phyloP scores from a whole-genome alignment of 1,284 basidiomycete genomes.

The Fistulinella cinereoalba region DNA sequence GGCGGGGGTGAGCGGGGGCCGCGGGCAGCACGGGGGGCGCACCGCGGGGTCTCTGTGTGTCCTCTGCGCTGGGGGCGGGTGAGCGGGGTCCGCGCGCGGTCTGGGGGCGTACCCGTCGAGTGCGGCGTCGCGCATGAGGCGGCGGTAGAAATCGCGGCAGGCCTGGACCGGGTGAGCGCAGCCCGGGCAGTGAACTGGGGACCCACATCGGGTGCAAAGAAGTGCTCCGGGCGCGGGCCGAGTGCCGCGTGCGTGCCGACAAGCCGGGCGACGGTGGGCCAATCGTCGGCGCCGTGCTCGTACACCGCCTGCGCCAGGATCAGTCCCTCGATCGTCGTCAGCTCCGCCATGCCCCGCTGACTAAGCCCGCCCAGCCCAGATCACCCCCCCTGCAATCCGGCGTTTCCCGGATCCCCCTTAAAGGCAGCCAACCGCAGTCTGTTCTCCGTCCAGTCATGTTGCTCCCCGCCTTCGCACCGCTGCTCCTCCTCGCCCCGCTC shows the following conservation, averaged over 20 bases:
- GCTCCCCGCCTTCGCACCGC: conserved; percentile 52
- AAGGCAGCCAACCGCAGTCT: conserved; percentile 14
- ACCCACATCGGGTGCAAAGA: conserved; percentile 66
- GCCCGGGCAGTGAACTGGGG: conserved; percentile 6
- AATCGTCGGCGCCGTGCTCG: conserved; percentile 75
- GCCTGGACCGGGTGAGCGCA: conserved; percentile 46
- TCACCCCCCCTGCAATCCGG: no score
- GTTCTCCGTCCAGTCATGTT: conserved; percentile 57
- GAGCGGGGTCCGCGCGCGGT: conserved; percentile 6
- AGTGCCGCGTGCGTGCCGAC: conserved; percentile 68
- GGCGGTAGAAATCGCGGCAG: conserved; percentile 63
- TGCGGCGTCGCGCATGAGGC: conserved; percentile 65
- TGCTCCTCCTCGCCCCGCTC: conserved; percentile 71
- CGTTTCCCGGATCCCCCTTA: conserved; percentile 21
- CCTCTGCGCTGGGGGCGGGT: conserved; percentile 38
- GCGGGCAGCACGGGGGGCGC: conserved; percentile 10
- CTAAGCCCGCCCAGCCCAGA: no score
- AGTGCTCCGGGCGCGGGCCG: conserved; percentile 51
- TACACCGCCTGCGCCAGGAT: conserved; percentile 83
- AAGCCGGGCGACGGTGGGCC: conserved; percentile 65
- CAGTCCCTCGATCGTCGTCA: conserved; percentile 54
- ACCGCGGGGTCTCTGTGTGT: conserved; percentile 43
- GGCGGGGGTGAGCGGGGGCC: background rate
- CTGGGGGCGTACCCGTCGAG: conserved; percentile 56
- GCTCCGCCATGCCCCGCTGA: no score